Percentiles rank a stretch among this genome's conserved stretches.
Evolutionary conservation across 225 moss, liverwort and hornwort genomes (phyloP).

Genomic region (Pseudisothecium myosuroides): DNA sequence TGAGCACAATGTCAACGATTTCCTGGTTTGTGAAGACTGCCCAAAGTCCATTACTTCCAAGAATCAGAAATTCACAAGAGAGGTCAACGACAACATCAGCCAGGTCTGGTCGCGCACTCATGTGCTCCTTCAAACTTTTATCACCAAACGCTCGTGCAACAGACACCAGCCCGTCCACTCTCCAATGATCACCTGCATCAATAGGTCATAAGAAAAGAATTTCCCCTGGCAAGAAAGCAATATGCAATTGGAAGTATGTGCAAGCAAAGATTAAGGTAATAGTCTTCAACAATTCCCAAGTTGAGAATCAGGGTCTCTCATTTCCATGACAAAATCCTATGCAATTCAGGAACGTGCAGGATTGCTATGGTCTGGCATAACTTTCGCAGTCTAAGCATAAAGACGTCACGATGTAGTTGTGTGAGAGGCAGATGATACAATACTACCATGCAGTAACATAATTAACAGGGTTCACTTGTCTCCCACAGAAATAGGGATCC

Average conservation of each 20-base stretch:
- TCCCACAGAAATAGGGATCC: background rate
- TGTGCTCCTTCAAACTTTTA: constrained; percentile 72
- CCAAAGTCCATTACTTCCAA: constrained; percentile 92
- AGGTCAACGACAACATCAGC: constrained; percentile 65
- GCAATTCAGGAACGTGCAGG: background rate
- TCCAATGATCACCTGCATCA: constrained; percentile 68
- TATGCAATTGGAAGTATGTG: background rate
- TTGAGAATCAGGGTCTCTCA: background rate
- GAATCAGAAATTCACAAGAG: constrained; percentile 76
- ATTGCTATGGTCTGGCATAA: background rate
- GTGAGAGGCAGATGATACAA: background rate
- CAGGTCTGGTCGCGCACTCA: constrained; percentile 81
- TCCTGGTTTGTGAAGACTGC: constrained; percentile 51
- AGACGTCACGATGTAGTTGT: background rate
- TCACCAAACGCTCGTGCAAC: constrained; percentile 95
- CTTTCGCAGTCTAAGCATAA: background rate
- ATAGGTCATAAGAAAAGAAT: background rate
- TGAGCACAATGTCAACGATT: constrained; percentile 50
- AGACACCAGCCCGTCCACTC: constrained; percentile 80
- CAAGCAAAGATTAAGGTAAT: background rate
- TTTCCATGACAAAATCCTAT: background rate
- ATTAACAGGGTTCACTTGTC: background rate
- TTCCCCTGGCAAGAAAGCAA: background rate
- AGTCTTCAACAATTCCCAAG: background rate
- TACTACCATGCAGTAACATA: background rate